These are phyloP conservation scores for Pyrenopolyporus hunteri DNA, from an alignment of 495 filamentous ascomycete genomes.

Conservation along the genomic window DNA sequence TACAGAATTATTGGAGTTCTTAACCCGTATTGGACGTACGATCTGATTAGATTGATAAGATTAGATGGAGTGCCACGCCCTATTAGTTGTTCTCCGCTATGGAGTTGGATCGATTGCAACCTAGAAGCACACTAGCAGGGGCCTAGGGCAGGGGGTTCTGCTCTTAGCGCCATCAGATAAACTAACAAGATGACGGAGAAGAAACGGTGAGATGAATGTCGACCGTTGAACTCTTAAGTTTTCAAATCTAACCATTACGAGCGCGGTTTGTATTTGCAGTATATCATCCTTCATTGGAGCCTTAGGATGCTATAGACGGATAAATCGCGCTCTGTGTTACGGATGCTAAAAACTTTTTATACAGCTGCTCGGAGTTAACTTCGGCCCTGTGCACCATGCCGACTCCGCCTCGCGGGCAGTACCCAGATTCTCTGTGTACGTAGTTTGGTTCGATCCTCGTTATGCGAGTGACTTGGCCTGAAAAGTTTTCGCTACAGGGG, in stretches of 20 bases:
- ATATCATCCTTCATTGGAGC: too few relatives aligned
- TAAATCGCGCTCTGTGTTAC: too few relatives aligned
- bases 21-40: conserved; percentile 20
- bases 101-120: conserved; percentile 11
- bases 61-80: conserved; percentile 35
- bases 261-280: too few relatives aligned
- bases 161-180: conserved; percentile 39
- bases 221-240: not conserved
- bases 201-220: not conserved
- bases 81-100: conserved; percentile 22
- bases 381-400: too few relatives aligned
- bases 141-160: conserved; percentile 1
- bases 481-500: conserved; percentile 6
- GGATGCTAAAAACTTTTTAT: too few relatives aligned
- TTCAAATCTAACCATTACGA: too few relatives aligned
- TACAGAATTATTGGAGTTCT: conserved; percentile 31
- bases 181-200: conserved; percentile 8
- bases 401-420: too few relatives aligned
- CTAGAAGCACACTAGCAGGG: conserved; percentile 4
- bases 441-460: not conserved
- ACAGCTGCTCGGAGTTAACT: too few relatives aligned
- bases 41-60: conserved; percentile 46
- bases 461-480: conserved; percentile 8
- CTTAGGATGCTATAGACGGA: too few relatives aligned
- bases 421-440: too few relatives aligned